Conservation (phyloP, 345 rosid genomes). For the Melastoma malabathricum region DNA sequence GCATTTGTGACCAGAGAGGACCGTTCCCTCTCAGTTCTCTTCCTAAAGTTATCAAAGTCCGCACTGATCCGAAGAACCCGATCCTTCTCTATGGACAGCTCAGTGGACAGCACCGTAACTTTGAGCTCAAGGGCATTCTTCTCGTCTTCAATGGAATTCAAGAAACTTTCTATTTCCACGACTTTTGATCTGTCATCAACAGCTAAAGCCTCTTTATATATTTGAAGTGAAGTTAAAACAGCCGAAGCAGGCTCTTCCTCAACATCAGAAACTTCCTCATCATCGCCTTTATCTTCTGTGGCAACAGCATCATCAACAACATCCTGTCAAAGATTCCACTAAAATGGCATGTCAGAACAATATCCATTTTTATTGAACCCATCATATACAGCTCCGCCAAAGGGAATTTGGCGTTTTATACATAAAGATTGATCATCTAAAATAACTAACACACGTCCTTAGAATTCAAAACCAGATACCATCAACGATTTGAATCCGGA, state of each 20-base stretch:
- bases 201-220: slow-evolving; percentile 60
- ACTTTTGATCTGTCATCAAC: slow-evolving; percentile 40
- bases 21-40: slow-evolving; percentile 83
- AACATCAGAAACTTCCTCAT: slow-evolving; percentile 20
- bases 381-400: too few species aligned
- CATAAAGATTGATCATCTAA: too few species aligned
- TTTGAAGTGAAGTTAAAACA: slow-evolving; percentile 27
- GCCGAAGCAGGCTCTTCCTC: slow-evolving; percentile 47
- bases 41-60: slow-evolving; percentile 93
- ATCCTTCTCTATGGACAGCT: slow-evolving; percentile 52
- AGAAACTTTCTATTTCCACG: slow-evolving; percentile 54
- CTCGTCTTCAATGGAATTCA: slow-evolving; percentile 62
- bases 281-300: slow-evolving; percentile 24
- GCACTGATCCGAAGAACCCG: slow-evolving; percentile 78
- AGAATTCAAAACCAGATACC: too few species aligned
- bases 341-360: too few species aligned
- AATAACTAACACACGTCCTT: too few species aligned
- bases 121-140: slow-evolving; percentile 41
- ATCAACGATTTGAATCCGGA: too few species aligned
- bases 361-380: too few species aligned
- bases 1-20: slow-evolving; percentile 70
- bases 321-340: slow-evolving; percentile 30
- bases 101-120: slow-evolving; percentile 45
- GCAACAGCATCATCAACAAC: slow-evolving; percentile 35
- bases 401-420: too few species aligned